Conservation (phyloP, 768 basidiomycete genomes). For the Boletellus ananiceps region DNA sequence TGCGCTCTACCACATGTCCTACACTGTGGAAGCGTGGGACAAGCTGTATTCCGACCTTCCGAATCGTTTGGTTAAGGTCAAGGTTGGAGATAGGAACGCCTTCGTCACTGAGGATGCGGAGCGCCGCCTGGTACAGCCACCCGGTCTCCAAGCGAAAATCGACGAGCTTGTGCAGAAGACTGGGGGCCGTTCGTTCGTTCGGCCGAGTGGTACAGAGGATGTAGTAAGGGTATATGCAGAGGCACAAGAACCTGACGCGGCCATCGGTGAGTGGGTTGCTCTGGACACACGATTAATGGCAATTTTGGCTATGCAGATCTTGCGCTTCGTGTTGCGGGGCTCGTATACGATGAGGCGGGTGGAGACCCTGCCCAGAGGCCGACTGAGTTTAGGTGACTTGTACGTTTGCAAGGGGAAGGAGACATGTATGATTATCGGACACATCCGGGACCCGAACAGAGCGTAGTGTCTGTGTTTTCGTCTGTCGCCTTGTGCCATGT, state of each 20-base stretch:
- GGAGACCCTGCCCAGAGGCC: conserved; percentile 77
- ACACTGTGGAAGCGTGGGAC: conserved; percentile 85
- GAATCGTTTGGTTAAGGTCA: conserved; percentile 91
- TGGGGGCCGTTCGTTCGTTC: conserved; percentile 86
- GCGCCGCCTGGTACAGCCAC: conserved; percentile 75
- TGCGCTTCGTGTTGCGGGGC: conserved; percentile 77
- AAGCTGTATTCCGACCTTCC: conserved; percentile 89
- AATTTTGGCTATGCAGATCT: conserved; percentile 50
- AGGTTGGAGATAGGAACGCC: conserved; percentile 71
- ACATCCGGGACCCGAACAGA: conserved; percentile 10
- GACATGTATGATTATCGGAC: not conserved
- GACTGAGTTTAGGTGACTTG: conserved; percentile 62
- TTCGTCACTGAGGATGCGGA: conserved; percentile 96
- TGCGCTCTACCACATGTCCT: conserved; percentile 85
- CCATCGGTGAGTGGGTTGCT: conserved; percentile 58
- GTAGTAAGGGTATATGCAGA: conserved; percentile 98
- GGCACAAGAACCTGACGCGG: conserved; percentile 65
- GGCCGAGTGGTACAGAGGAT: conserved; percentile 97
- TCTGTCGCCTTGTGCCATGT: conserved; percentile 45
- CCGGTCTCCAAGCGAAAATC: conserved; percentile 74
- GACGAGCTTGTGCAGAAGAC: conserved; percentile 80
- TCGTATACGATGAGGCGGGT: conserved; percentile 79
- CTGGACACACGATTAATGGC: not conserved
- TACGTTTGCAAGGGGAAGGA: not conserved
- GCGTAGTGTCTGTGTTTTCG: conserved; percentile 19